phyloP scores from a whole-genome alignment of 2,329 filamentous ascomycete genomes.

The Hypoxylon sp. region DNA sequence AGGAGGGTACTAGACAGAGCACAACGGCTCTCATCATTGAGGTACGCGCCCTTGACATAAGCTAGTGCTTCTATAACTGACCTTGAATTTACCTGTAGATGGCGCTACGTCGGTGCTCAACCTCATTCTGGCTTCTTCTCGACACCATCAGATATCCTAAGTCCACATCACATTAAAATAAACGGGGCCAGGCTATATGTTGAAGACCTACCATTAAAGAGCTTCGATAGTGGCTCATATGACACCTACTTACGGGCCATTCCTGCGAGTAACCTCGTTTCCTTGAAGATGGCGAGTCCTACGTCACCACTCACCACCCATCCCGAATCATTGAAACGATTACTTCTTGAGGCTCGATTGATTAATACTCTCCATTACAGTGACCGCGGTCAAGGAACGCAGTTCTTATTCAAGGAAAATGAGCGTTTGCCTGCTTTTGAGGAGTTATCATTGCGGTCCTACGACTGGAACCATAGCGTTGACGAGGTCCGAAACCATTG shows the following conservation, averaged over 20 bases:
- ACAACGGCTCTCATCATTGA: slow-evolving; percentile 57
- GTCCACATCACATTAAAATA: slow-evolving; percentile 51
- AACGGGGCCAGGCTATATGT: slow-evolving; percentile 57
- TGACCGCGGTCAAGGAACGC: slow-evolving; percentile 63
- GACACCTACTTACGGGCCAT: slow-evolving; percentile 59
- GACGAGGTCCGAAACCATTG: slow-evolving; percentile 61
- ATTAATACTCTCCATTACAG: slow-evolving; percentile 61
- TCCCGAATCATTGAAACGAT: slow-evolving; percentile 60
- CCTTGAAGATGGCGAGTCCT: slow-evolving; percentile 59
- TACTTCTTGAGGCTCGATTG: slow-evolving; percentile 57
- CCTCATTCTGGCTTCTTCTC: slow-evolving; percentile 53
- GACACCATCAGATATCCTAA: slow-evolving; percentile 59
- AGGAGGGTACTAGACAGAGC: slow-evolving; percentile 57
- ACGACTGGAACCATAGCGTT: slow-evolving; percentile 64
- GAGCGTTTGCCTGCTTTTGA: slow-evolving; percentile 62
- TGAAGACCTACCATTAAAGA: slow-evolving; percentile 60
- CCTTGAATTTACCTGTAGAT: slow-evolving; percentile 51
- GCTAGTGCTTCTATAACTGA: background rate
- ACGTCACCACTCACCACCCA: slow-evolving; percentile 60
- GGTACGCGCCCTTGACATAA: slow-evolving; percentile 51
- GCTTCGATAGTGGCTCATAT: slow-evolving; percentile 55
- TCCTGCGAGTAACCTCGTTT: slow-evolving; percentile 58
- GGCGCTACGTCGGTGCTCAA: slow-evolving; percentile 57
- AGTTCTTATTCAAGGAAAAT: slow-evolving; percentile 58
- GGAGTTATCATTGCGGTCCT: slow-evolving; percentile 61